Evolutionary conservation across 2,329 filamentous ascomycete genomes (phyloP).

Genomic region (Apiospora aurea): DNA sequence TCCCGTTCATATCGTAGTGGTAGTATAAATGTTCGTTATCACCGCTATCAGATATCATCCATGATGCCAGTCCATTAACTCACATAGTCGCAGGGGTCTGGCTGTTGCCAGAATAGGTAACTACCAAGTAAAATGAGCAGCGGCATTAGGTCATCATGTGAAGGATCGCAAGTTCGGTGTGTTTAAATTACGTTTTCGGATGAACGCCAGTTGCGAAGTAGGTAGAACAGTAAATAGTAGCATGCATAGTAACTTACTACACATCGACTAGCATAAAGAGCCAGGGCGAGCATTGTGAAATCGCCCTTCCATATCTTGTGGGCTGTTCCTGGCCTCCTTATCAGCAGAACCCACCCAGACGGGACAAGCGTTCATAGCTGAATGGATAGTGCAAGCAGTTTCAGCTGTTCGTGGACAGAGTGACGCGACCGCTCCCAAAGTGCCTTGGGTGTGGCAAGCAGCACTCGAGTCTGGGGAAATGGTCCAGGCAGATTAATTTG

Average conservation of each 20-base stretch:
- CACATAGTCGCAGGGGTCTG: background rate
- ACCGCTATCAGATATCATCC: background rate
- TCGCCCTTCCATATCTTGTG: background rate
- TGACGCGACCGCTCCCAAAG: background rate
- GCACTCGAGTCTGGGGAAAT: background rate
- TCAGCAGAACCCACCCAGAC: background rate
- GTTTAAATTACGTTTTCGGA: background rate
- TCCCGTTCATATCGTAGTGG: background rate
- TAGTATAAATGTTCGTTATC: background rate
- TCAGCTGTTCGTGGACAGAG: background rate
- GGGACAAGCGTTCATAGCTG: constrained; percentile 6
- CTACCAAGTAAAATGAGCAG: background rate
- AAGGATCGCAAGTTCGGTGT: background rate
- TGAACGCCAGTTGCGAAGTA: background rate
- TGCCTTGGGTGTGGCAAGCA: background rate
- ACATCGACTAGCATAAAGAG: background rate
- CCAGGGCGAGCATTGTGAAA: background rate
- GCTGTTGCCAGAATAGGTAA: background rate
- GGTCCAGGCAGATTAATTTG: background rate
- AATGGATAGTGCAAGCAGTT: background rate
- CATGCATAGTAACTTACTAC: constrained; percentile 3
- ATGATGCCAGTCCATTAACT: background rate
- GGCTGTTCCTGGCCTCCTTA: background rate
- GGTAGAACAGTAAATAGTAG: background rate
- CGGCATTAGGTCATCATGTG: background rate